A percentile compares a stretch with the other conserved stretches of the same genome.
These are phyloP conservation scores for Coffea canephora DNA, from an alignment of 257 asterid genomes.

Conservation along the genomic window DNA sequence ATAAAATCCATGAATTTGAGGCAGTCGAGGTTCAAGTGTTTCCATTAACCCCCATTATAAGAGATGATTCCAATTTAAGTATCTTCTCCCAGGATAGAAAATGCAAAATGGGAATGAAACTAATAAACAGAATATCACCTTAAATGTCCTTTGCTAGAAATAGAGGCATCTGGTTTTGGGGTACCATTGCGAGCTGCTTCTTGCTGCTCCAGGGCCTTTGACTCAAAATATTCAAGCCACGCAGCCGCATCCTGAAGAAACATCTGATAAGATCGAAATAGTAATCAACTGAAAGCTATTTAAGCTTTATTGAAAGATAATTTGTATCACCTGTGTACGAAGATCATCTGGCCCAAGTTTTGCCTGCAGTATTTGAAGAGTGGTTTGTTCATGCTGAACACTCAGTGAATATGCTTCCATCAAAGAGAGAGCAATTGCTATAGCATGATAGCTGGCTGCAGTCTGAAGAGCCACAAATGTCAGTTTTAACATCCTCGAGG, in stretches of 20 bases:
- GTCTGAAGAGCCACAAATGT: slow-evolving; percentile 28
- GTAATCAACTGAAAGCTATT: slow-evolving; percentile 15
- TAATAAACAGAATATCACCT: slow-evolving; percentile 34
- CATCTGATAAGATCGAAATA: slow-evolving; percentile 25
- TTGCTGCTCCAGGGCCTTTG: slow-evolving; percentile 87
- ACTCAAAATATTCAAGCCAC: slow-evolving; percentile 86
- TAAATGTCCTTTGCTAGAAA: slow-evolving; percentile 84
- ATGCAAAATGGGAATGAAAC: background rate
- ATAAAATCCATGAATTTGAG: background rate
- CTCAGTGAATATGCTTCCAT: slow-evolving; percentile 53
- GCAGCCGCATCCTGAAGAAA: slow-evolving; percentile 77
- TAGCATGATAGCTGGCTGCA: slow-evolving; percentile 52
- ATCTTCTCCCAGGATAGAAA: background rate
- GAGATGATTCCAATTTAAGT: background rate
- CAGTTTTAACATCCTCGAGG: background rate
- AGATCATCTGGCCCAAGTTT: slow-evolving; percentile 49
- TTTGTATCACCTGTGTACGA: slow-evolving; percentile 40
- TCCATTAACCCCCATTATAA: background rate
- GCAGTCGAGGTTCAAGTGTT: background rate
- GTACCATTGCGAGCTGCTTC: slow-evolving; percentile 87
- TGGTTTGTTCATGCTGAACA: slow-evolving; percentile 52
- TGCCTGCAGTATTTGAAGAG: slow-evolving; percentile 45
- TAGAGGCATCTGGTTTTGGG: slow-evolving; percentile 84
- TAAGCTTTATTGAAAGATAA: background rate
- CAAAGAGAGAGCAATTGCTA: slow-evolving; percentile 52